These are phyloP conservation scores for Cutaneotrichosporon curvatum DNA, from an alignment of 1,284 basidiomycete genomes.

Conservation along the genomic window DNA sequence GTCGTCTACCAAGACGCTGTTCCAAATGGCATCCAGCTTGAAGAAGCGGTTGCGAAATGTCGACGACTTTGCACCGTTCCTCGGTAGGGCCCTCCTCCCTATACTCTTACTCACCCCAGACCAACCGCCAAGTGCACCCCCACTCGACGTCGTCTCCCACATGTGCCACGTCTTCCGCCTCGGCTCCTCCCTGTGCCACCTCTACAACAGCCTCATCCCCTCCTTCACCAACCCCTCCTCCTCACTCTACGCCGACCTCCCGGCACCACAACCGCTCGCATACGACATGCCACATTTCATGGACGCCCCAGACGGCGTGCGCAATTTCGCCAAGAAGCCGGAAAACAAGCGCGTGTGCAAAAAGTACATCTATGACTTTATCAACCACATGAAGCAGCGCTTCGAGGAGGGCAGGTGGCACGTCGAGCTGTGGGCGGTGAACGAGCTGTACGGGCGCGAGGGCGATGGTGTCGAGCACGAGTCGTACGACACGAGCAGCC, in stretches of 20 bases:
- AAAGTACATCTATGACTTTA: constrained; percentile 52
- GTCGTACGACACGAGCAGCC: constrained; percentile 51
- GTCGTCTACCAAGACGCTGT: constrained; percentile 41
- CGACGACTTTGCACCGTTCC: constrained; percentile 40
- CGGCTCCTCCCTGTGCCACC: constrained; percentile 86
- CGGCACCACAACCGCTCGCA: constrained; percentile 31
- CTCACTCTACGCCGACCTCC: constrained; percentile 52
- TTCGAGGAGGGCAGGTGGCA: constrained; percentile 48
- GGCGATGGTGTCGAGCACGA: constrained; percentile 50
- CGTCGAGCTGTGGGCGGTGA: constrained; percentile 56
- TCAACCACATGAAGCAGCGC: constrained; percentile 49
- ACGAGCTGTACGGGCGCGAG: constrained; percentile 72
- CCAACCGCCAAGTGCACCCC: constrained; percentile 33
- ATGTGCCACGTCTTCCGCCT: constrained; percentile 90
- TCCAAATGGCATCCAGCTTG: constrained; percentile 41
- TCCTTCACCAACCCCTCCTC: constrained; percentile 51
- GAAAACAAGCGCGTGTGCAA: constrained; percentile 76
- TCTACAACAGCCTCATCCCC: constrained; percentile 82
- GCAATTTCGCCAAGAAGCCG: constrained; percentile 52
- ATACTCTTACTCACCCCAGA: constrained; percentile 21
- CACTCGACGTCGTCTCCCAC: constrained; percentile 64
- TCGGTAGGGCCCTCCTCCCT: too few relatives aligned
- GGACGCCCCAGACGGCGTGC: constrained; percentile 59
- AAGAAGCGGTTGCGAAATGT: constrained; percentile 37
- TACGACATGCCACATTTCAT: constrained; percentile 55